These are phyloP conservation scores for Cercophora scortea DNA, from an alignment of 495 filamentous ascomycete genomes.

Conservation along the genomic window DNA sequence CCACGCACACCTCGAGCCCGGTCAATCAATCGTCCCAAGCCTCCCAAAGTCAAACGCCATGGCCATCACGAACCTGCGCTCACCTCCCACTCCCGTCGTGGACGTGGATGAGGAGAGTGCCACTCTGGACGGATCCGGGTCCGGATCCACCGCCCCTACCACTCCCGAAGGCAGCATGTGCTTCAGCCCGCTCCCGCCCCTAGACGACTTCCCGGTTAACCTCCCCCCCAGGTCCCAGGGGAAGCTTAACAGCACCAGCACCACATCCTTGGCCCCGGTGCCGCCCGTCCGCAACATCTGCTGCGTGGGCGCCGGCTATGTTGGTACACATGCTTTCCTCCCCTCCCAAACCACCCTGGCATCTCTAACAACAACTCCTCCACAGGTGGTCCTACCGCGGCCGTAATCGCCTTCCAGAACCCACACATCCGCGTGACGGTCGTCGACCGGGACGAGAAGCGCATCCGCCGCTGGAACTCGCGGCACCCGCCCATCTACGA, in stretches of 20 bases:
- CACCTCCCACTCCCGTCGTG: neutral
- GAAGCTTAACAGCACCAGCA: constrained; percentile 6
- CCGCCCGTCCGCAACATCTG: constrained; percentile 39
- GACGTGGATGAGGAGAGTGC: constrained; percentile 12
- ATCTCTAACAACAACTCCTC: neutral
- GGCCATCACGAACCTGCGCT: constrained; percentile 2
- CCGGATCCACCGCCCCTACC: constrained; percentile 35
- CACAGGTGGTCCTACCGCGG: constrained; percentile 63
- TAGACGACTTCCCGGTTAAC: constrained; percentile 16
- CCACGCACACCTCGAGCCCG: neutral
- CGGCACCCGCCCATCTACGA: constrained; percentile 69
- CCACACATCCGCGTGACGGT: constrained; percentile 63
- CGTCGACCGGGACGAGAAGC: constrained; percentile 53
- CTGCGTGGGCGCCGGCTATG: constrained; percentile 23
- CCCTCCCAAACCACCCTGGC: neutral
- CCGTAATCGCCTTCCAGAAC: constrained; percentile 63
- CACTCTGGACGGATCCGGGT: constrained; percentile 20
- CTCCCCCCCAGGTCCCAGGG: constrained; percentile 2
- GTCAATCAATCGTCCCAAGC: neutral
- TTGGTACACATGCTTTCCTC: constrained; percentile 11
- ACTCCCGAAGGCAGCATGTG: constrained; percentile 43
- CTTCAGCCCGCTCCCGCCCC: constrained; percentile 33
- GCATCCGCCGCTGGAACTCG: constrained; percentile 67
- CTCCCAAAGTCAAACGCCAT: neutral
- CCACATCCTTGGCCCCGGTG: constrained; percentile 7